phyloP scores from a whole-genome alignment of 192 early-diverging fungal genomes.

The Haplosporangium gracile region DNA sequence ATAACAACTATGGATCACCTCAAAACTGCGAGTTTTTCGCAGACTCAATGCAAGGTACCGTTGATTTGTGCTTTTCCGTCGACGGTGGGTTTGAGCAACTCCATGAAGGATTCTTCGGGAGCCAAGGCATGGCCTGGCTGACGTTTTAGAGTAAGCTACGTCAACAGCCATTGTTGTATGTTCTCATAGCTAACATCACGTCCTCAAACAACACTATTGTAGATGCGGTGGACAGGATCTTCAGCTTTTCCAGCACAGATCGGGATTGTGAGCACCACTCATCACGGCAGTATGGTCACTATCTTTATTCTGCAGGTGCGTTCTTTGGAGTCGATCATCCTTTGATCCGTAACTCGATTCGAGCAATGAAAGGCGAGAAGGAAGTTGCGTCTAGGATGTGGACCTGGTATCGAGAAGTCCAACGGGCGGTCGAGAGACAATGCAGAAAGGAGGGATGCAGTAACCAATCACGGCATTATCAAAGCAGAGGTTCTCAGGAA shows the following conservation, averaged over 20 bases:
- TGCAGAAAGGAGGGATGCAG: neutral
- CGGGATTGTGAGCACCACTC: neutral
- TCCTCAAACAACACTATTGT: neutral
- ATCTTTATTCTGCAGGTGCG: neutral
- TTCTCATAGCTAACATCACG: neutral
- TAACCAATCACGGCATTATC: neutral
- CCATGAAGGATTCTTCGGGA: constrained; percentile 27
- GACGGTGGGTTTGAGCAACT: constrained; percentile 29
- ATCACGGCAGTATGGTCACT: neutral
- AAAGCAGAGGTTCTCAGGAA: neutral
- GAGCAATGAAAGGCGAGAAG: constrained; percentile 1
- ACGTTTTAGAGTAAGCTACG: neutral
- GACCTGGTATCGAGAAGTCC: constrained; percentile 10
- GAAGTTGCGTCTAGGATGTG: constrained; percentile 25
- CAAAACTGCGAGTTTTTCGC: constrained; percentile 8
- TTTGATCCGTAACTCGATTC: neutral
- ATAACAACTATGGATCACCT: neutral
- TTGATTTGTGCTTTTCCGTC: neutral
- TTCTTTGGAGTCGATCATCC: constrained; percentile 18
- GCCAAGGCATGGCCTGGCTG: constrained; percentile 19
- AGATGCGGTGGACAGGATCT: constrained; percentile 19
- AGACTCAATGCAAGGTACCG: constrained; percentile 7
- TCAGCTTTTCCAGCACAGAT: neutral
- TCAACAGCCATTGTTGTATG: neutral
- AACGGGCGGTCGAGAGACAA: neutral